A percentile compares a stretch with the other conserved stretches of the same genome.
These are phyloP conservation scores for Penicillium egyptiacum DNA, from an alignment of 495 filamentous ascomycete genomes.

Conservation along the genomic window DNA sequence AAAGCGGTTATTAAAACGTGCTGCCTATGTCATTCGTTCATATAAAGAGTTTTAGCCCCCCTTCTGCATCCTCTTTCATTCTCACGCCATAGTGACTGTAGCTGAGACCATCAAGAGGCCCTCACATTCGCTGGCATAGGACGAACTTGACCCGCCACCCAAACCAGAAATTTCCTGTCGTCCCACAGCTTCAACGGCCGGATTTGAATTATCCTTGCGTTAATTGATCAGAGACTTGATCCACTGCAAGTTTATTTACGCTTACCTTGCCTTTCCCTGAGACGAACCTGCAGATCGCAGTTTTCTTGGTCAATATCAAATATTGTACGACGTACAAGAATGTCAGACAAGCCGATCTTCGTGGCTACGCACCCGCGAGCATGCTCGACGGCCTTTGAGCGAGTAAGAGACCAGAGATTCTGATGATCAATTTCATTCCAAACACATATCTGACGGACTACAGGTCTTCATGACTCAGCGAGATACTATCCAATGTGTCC, in stretches of 20 bases:
- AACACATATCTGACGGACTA: constrained; percentile 6
- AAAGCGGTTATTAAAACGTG: background rate
- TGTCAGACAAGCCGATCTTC: constrained; percentile 83
- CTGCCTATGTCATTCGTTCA: constrained; percentile 11
- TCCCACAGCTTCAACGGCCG: background rate
- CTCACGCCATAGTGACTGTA: constrained; percentile 26
- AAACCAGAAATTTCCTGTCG: constrained; percentile 1
- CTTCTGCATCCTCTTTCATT: constrained; percentile 9
- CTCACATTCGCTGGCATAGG: constrained; percentile 23
- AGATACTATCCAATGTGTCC: constrained; percentile 75
- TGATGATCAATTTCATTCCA: background rate
- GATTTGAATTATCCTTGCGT: constrained; percentile 5
- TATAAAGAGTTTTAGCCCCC: constrained; percentile 18
- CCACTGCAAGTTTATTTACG: constrained; percentile 26
- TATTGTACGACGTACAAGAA: constrained; percentile 31
- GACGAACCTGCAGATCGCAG: constrained; percentile 2
- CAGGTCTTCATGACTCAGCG: constrained; percentile 94
- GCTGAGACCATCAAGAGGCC: constrained; percentile 21
- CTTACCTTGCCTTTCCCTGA: constrained; percentile 11
- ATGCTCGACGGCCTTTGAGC: constrained; percentile 94
- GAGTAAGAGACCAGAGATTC: constrained; percentile 53
- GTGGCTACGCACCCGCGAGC: constrained; percentile 90
- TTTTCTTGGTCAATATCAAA: background rate
- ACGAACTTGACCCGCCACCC: constrained; percentile 6
- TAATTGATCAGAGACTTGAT: constrained; percentile 12